These are phyloP conservation scores for Ophiostoma himal-ulmi DNA, from an alignment of 2,329 filamentous ascomycete species.

Conservation along the genomic window DNA sequence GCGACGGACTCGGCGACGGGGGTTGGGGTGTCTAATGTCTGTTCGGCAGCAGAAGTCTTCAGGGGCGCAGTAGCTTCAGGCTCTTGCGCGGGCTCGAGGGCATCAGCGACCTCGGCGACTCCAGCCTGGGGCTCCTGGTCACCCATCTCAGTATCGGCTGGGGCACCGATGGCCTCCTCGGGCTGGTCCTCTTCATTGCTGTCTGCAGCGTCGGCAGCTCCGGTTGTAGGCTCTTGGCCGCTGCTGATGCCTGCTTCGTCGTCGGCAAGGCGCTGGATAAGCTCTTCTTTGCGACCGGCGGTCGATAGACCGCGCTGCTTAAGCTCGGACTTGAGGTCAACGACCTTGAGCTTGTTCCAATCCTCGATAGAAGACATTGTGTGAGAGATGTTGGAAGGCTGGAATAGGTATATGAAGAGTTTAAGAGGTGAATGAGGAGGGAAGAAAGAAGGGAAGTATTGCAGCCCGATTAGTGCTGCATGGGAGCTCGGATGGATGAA, in stretches of 20 bases:
- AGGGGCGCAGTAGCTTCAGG: conserved; percentile 10
- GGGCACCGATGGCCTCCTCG: not conserved
- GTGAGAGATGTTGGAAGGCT: not conserved
- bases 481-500: not conserved
- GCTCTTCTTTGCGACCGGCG: conserved; percentile 64
- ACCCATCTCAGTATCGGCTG: conserved; percentile 12
- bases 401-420: no score
- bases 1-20: not conserved
- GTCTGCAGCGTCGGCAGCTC: not conserved
- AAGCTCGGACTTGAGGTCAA: conserved; percentile 68
- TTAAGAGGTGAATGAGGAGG: not conserved
- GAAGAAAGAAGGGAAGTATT: not conserved
- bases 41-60: not conserved
- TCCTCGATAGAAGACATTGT: conserved; percentile 40
- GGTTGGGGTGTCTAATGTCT: not conserved
- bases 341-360: conserved; percentile 61
- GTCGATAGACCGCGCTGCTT: conserved; percentile 64
- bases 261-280: conserved; percentile 57
- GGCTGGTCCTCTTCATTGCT: not conserved
- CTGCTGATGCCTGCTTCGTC: conserved; percentile 17
- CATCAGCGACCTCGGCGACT: not conserved
- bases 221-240: conserved; percentile 9
- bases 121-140: not conserved
- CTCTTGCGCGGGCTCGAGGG: conserved; percentile 16
- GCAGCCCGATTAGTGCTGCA: not conserved